These are phyloP conservation scores for Euphorbia tirucalli DNA, from an alignment of 345 rosid species.

Conservation along the genomic window DNA sequence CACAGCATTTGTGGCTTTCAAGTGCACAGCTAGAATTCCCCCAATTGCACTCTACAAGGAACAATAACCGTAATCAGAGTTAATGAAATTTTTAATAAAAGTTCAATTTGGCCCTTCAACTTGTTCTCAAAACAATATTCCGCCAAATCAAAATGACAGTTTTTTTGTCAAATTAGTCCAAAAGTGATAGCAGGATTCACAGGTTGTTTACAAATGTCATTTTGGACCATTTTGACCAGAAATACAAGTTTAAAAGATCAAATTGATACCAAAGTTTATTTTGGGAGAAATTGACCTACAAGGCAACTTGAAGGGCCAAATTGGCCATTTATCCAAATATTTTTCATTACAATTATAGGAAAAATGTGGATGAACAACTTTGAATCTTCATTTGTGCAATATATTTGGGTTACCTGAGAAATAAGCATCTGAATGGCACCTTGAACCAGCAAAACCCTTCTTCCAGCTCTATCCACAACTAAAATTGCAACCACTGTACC, in stretches of 20 bases:
- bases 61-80: background rate
- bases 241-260: too few species aligned
- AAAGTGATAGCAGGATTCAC: background rate
- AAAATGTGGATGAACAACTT: background rate
- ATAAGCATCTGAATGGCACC: constrained; percentile 35
- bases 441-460: constrained; percentile 35
- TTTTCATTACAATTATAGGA: too few species aligned
- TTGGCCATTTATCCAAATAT: background rate
- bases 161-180: background rate
- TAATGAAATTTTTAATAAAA: background rate
- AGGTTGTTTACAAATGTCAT: too few species aligned
- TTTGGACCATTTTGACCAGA: too few species aligned
- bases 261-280: too few species aligned
- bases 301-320: background rate
- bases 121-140: too few species aligned
- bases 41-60: constrained; percentile 35
- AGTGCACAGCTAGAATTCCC: constrained; percentile 29
- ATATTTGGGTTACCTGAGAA: constrained; percentile 24
- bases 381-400: background rate
- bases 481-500: constrained; percentile 33
- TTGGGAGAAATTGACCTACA: too few species aligned
- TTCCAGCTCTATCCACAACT: constrained; percentile 40
- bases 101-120: background rate
- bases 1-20: constrained; percentile 25
- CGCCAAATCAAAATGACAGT: background rate